Evolutionary conservation across 1,284 basidiomycete species (phyloP).

Genomic region (Neotropicomus parvogracilis): DNA sequence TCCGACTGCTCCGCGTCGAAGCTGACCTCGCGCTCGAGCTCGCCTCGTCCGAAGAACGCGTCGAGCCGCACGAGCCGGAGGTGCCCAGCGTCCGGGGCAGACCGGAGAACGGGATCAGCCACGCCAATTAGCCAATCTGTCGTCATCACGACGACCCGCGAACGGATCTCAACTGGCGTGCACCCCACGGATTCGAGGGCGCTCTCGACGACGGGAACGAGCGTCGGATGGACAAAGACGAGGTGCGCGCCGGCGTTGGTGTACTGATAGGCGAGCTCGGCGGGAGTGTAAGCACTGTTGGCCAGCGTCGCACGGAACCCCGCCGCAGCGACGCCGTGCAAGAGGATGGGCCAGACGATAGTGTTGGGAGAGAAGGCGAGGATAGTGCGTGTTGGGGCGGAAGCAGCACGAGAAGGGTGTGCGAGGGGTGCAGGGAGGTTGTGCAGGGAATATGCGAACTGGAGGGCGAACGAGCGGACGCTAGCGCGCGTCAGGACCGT

Average conservation of each 20-base stretch:
- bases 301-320: constrained; percentile 50
- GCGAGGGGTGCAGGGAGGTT: constrained; percentile 28
- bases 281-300: constrained; percentile 43
- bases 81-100: constrained; percentile 17
- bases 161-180: constrained; percentile 38
- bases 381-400: constrained; percentile 34
- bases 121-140: constrained; percentile 40
- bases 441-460: constrained; percentile 52
- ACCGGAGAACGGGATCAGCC: constrained; percentile 36
- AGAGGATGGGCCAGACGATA: constrained; percentile 58
- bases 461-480: constrained; percentile 39
- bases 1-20: constrained; percentile 48
- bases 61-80: constrained; percentile 38
- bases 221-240: constrained; percentile 51
- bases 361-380: constrained; percentile 62
- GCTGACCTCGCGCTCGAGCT: constrained; percentile 42
- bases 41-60: constrained; percentile 44
- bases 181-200: constrained; percentile 45
- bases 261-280: constrained; percentile 50
- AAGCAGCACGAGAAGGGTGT: constrained; percentile 36
- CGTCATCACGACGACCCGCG: constrained; percentile 45
- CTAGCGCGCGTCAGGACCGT: constrained; percentile 53
- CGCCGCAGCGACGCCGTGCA: constrained; percentile 54
- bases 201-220: constrained; percentile 42
- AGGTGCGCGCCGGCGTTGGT: constrained; percentile 51